These are phyloP conservation scores for Lepidium aucheri DNA, from an alignment of 345 rosid genomes.

Conservation along the genomic window DNA sequence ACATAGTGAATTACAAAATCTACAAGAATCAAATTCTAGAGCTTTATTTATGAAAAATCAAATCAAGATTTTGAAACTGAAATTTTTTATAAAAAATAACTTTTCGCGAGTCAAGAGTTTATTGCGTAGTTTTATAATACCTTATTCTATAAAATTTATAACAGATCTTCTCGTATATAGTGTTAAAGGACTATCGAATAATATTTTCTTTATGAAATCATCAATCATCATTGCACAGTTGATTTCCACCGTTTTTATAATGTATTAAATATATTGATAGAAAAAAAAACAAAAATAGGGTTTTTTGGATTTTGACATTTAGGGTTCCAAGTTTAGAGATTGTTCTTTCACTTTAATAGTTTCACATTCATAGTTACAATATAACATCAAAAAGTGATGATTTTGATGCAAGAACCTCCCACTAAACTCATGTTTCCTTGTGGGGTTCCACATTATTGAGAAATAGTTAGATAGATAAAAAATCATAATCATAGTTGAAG, in stretches of 20 bases:
- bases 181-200: too few species aligned
- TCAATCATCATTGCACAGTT: too few species aligned
- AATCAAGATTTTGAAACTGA: slow-evolving; percentile 3
- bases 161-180: too few species aligned
- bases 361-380: slow-evolving; percentile 6
- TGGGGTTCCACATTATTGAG: slow-evolving; percentile 23
- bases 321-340: background rate
- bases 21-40: slow-evolving; percentile 11
- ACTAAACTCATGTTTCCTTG: slow-evolving; percentile 11
- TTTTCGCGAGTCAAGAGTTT: too few species aligned
- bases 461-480: slow-evolving; percentile 3
- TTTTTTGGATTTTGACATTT: background rate
- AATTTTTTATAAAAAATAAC: too few species aligned
- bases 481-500: slow-evolving; percentile 12
- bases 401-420: slow-evolving; percentile 31
- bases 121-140: too few species aligned
- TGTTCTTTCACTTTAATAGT: background rate
- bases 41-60: slow-evolving; percentile 3
- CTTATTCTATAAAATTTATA: too few species aligned
- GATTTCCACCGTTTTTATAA: too few species aligned
- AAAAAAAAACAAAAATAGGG: background rate
- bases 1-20: slow-evolving; percentile 2
- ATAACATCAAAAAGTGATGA: slow-evolving; percentile 16
- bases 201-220: too few species aligned
- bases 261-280: too few species aligned